Conservation (phyloP, 2,329 filamentous ascomycete genomes). For the Colletotrichum zoysiae region DNA sequence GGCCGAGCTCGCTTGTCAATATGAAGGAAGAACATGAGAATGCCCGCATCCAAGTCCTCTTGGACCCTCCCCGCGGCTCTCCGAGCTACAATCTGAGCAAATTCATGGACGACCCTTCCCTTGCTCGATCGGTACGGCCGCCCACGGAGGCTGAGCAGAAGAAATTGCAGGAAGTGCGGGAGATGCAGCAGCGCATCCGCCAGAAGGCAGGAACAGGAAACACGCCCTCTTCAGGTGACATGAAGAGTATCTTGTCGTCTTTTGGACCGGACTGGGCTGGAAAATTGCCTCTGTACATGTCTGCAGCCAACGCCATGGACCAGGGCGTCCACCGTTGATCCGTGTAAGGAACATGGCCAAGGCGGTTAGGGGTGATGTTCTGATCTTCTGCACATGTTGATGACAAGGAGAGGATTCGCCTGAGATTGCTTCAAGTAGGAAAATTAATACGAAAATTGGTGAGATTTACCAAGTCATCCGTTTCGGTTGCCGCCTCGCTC, state of each 20-base stretch:
- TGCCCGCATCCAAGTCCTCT: background rate
- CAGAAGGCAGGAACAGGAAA: background rate
- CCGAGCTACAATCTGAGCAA: background rate
- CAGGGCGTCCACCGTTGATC: conserved; percentile 9
- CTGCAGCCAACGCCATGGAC: conserved; percentile 26
- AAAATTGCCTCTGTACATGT: conserved; percentile 2
- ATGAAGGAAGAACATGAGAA: background rate
- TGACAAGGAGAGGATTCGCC: background rate
- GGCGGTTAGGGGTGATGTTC: background rate
- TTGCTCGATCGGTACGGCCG: background rate
- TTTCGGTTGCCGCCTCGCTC: background rate
- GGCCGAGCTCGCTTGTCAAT: background rate
- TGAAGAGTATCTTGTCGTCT: conserved; percentile 4
- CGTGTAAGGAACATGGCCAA: too few relatives aligned
- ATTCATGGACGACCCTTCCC: background rate
- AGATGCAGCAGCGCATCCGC: conserved; percentile 3
- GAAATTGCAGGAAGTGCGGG: background rate
- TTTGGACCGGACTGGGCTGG: background rate
- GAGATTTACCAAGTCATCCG: background rate
- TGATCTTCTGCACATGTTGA: background rate
- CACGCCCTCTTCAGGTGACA: background rate
- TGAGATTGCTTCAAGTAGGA: background rate
- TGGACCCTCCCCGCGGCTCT: conserved; percentile 15
- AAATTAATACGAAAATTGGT: background rate
- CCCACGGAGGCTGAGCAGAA: conserved; percentile 1